A percentile compares a stretch with the other conserved stretches of the same genome.
Conservation (phyloP, 1,139 yeast species). For the Saccharomyces hybrid region DNA sequence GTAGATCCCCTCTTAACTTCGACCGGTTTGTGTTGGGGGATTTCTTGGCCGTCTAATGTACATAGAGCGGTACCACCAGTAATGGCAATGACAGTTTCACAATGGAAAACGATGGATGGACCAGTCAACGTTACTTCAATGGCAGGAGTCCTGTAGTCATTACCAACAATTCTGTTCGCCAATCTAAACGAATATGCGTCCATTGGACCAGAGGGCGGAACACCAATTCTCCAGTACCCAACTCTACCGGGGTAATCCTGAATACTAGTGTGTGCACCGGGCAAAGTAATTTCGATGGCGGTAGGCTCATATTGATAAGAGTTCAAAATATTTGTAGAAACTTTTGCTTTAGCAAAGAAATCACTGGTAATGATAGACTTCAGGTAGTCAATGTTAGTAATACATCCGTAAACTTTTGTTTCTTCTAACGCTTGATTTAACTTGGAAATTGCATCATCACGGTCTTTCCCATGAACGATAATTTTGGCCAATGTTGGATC, state of each 20-base stretch:
- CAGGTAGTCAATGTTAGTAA: conserved; percentile 83
- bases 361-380: conserved; percentile 74
- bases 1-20: conserved; percentile 64
- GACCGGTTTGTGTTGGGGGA: conserved; percentile 65
- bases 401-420: conserved; percentile 81
- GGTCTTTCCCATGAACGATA: conserved; percentile 84
- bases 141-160: conserved; percentile 73
- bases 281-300: conserved; percentile 74
- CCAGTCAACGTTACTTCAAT: conserved; percentile 84
- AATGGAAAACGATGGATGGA: conserved; percentile 78
- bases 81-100: conserved; percentile 65
- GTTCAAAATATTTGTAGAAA: conserved; percentile 82
- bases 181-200: conserved; percentile 82
- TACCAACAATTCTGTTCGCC: conserved; percentile 87
- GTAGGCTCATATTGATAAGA: conserved; percentile 70
- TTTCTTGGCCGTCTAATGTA: conserved; percentile 53
- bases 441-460: conserved; percentile 72
- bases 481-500: conserved; percentile 96
- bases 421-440: conserved; percentile 75
- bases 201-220: conserved; percentile 99
- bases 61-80: conserved; percentile 77
- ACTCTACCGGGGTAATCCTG: conserved; percentile 94
- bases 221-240: conserved; percentile 88
- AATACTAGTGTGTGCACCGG: conserved; percentile 92
- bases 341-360: conserved; percentile 76